Evolutionary conservation across 1,139 yeast species (phyloP).

Genomic region (Tardiomyces depauwii): DNA sequence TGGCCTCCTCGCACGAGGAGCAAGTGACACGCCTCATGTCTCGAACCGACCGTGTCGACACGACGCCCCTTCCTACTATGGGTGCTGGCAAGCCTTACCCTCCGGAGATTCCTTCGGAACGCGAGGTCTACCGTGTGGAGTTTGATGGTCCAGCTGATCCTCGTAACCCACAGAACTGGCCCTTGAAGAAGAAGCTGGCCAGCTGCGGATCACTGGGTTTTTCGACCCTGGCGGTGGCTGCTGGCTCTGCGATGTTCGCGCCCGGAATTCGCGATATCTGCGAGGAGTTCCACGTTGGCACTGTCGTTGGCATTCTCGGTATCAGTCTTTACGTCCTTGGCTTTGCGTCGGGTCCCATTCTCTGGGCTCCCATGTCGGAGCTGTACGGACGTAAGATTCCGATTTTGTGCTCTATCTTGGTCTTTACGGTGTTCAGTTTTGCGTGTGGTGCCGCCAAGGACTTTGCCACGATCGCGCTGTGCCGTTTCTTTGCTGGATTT

Average conservation of each 20-base stretch:
- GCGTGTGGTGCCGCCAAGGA: conserved; percentile 69
- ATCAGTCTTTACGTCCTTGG: conserved; percentile 66
- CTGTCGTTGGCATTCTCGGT: conserved; percentile 37
- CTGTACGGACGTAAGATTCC: conserved; percentile 58
- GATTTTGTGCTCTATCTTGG: conserved; percentile 37
- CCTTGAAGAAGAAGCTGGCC: conserved; percentile 24
- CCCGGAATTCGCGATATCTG: conserved; percentile 23
- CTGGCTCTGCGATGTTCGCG: conserved; percentile 36
- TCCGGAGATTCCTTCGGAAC: conserved; percentile 27
- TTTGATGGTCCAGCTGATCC: conserved; percentile 45
- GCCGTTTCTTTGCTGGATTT: conserved; percentile 69
- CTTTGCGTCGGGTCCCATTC: conserved; percentile 68
- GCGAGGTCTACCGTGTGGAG: conserved; percentile 38
- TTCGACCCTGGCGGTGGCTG: conserved; percentile 28
- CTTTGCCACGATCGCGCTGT: conserved; percentile 57
- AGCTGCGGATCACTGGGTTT: conserved; percentile 26
- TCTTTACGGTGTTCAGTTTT: conserved; percentile 50
- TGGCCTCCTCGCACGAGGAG: background rate
- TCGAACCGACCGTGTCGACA: background rate
- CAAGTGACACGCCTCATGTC: too few relatives aligned
- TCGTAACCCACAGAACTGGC: conserved; percentile 38
- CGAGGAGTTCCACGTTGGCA: conserved; percentile 19
- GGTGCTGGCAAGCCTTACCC: conserved; percentile 6
- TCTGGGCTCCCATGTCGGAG: conserved; percentile 77
- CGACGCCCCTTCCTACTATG: conserved; percentile 3